Base-by-base conservation (phyloP, 805 yeast species). In the Saturnispora serradocipensis region DNA sequence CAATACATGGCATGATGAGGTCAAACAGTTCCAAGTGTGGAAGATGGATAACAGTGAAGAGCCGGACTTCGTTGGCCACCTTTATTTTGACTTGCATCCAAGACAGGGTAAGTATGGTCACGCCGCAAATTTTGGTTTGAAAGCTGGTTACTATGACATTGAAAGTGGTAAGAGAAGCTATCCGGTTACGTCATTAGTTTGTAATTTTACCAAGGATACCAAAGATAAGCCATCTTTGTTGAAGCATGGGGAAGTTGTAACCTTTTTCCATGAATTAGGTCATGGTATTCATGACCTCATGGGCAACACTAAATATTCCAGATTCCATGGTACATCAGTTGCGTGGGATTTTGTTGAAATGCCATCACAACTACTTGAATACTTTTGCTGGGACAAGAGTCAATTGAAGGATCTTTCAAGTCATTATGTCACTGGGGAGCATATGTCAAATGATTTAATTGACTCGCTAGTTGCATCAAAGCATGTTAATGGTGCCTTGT, bases 301-400 rank as follows among this genome's bases (percentile, higher is more conserved):
- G 51, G 86, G 90, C 10, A 72, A 75, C 54, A 83, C 90, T 27
- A 71, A 70, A 53, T 81, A 77, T 57, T 74, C 84, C 2, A 74
- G 83, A 55, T 87, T 86, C 68, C 84, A 80, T 61, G 95, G 95
- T 22, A 82, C 90, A 30, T 72, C 77, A 39, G 91, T 86, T 44
- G 80, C 85, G 38, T 75, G 93, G 76, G 96, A 88, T 68, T 88
- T 88, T 68, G 95, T 88, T 47, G 96, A 88, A 67, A 87, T 91
- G 53, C 96, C 96, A 27, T 87, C 95, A 1, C 96, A 88, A 70
- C 79, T 88, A 82, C 72, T 88, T 59, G 96, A 88, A 67, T 85
- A 80, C 66, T 88, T 93, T 88, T 84, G 90, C 38, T 88, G 96
- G 95, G 77, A 82, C 50, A 74, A 74, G 50, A 69, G 73, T 39